Conservation (phyloP, 371 early-diverging fungal genomes). For the Capniomyces stellatus region DNA sequence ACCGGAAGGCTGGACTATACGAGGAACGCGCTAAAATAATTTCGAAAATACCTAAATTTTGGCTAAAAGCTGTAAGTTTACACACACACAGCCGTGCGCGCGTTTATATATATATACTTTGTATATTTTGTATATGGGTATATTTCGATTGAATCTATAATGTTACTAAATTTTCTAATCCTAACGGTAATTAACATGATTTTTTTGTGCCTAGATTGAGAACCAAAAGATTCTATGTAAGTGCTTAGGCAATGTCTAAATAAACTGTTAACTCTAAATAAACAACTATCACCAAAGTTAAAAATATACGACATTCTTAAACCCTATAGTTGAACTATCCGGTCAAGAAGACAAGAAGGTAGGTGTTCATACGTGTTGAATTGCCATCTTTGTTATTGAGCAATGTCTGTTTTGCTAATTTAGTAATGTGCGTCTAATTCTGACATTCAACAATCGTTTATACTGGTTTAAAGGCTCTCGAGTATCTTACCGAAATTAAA, state of each 20-base stretch:
- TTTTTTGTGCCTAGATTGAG: slow-evolving; percentile 14
- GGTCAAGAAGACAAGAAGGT: slow-evolving; percentile 13
- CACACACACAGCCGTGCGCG: too few relatives aligned
- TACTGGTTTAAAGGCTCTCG: slow-evolving; percentile 9
- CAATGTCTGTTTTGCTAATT: too few relatives aligned
- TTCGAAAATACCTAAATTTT: slow-evolving; percentile 21
- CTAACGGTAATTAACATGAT: background rate
- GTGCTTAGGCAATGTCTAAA: background rate
- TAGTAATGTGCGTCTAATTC: background rate
- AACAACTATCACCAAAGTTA: background rate
- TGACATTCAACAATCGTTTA: background rate
- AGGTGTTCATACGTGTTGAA: background rate
- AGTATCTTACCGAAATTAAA: slow-evolving; percentile 16
- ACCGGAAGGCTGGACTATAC: slow-evolving; percentile 19
- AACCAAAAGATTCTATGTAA: slow-evolving; percentile 24
- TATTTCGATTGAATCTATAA: too few relatives aligned
- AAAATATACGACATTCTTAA: slow-evolving; percentile 5
- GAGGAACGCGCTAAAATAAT: slow-evolving; percentile 21
- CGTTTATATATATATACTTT: too few relatives aligned
- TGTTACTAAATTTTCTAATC: background rate
- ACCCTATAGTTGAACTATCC: slow-evolving; percentile 21
- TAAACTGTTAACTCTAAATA: background rate
- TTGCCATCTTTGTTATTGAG: too few relatives aligned
- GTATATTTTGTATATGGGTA: too few relatives aligned
- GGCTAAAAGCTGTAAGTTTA: slow-evolving; percentile 25